phyloP scores from a whole-genome alignment of 331 rosid genomes.

The Phaseolus coccineus region DNA sequence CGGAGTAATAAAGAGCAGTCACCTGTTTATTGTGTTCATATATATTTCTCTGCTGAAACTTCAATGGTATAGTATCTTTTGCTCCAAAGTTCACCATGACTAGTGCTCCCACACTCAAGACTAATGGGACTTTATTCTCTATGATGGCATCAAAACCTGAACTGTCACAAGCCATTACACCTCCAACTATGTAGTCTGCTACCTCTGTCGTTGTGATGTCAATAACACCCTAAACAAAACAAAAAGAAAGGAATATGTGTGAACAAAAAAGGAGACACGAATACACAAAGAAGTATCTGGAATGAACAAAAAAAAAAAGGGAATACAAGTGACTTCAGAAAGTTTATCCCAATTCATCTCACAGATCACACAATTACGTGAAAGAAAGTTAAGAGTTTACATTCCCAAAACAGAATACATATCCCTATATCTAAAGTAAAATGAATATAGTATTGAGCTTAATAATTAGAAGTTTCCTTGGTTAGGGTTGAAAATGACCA shows the following conservation, averaged over 20 bases:
- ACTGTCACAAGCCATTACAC: conserved; percentile 89
- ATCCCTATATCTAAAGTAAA: conserved; percentile 1
- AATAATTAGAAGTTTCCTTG: not conserved
- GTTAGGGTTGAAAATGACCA: not conserved
- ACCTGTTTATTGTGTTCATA: conserved; percentile 91
- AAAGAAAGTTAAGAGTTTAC: not conserved
- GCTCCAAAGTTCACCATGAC: conserved; percentile 96
- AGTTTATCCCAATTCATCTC: conserved; percentile 9
- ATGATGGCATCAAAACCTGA: conserved; percentile 78
- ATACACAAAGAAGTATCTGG: conserved; percentile 34
- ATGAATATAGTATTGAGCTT: not conserved
- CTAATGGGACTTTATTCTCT: conserved; percentile 78
- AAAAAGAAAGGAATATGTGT: conserved; percentile 23
- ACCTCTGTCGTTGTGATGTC: conserved; percentile 95
- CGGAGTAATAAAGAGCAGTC: conserved; percentile 41
- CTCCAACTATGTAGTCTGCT: conserved; percentile 82
- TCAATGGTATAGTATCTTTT: conserved; percentile 71
- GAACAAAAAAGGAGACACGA: conserved; percentile 33
- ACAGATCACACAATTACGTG: conserved; percentile 14
- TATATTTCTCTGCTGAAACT: conserved; percentile 71
- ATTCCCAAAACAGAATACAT: conserved; percentile 23
- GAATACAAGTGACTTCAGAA: conserved; percentile 1
- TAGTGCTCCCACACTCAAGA: conserved; percentile 85
- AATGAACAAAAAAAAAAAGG: conserved; percentile 29
- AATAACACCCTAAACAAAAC: conserved; percentile 70